phyloP scores from a whole-genome alignment of 192 early-diverging fungal genomes.

The Chytriomyces sp. region DNA sequence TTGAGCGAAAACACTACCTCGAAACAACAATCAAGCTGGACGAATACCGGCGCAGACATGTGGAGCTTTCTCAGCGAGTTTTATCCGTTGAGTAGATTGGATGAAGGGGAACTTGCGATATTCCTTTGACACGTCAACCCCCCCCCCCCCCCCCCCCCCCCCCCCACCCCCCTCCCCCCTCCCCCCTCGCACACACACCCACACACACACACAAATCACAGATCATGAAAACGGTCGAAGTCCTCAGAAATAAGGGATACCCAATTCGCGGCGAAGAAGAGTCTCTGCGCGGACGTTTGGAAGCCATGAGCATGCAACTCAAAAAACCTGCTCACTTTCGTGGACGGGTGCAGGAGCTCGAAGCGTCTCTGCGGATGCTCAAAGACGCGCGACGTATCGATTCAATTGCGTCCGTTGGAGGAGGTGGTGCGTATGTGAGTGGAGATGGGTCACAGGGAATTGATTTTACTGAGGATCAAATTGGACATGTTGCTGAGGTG shows the following conservation, averaged over 20 bases:
- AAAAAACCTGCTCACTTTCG: conserved; percentile 79
- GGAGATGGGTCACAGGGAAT: conserved; percentile 54
- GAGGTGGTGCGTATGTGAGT: conserved; percentile 53
- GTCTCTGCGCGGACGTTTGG: conserved; percentile 71
- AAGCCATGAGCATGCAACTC: conserved; percentile 76
- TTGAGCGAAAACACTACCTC: conserved; percentile 72
- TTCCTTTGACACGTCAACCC: too few relatives aligned
- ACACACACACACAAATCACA: conserved; percentile 35
- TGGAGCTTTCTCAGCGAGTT: conserved; percentile 60
- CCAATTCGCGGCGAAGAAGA: conserved; percentile 86
- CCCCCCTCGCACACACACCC: background rate
- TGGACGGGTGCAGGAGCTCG: conserved; percentile 81
- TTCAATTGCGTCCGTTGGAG: conserved; percentile 42
- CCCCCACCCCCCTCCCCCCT: background rate
- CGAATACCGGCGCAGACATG: conserved; percentile 79
- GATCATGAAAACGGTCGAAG: conserved; percentile 86
- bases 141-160: too few relatives aligned
- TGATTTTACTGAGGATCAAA: conserved; percentile 19
- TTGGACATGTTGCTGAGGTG: conserved; percentile 19
- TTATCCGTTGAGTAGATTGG: background rate
- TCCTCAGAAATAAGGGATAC: conserved; percentile 82
- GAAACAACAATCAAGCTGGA: conserved; percentile 75
- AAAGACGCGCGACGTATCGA: conserved; percentile 58
- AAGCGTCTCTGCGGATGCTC: conserved; percentile 77
- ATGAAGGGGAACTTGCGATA: background rate